These are phyloP conservation scores for Pseudomonodictys pantanalensis DNA, from an alignment of 495 filamentous ascomycete genomes.

Conservation along the genomic window DNA sequence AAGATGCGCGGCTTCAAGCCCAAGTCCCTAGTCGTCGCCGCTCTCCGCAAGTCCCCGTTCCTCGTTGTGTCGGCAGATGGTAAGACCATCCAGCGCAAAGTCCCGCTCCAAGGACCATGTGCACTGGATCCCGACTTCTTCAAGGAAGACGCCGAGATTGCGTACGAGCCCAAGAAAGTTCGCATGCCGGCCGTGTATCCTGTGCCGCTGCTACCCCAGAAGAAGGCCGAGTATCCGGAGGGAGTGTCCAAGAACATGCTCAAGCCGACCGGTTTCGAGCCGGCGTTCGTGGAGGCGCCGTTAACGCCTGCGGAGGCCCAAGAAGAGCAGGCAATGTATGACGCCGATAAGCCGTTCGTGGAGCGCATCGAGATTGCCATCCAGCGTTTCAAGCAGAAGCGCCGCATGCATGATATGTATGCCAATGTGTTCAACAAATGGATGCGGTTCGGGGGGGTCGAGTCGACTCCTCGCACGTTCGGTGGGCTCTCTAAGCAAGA, in stretches of 20 bases:
- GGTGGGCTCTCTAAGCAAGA: conserved; percentile 56
- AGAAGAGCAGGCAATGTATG: conserved; percentile 52
- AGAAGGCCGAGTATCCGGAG: conserved; percentile 17
- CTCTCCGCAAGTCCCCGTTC: conserved; percentile 35
- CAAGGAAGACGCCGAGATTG: conserved; percentile 20
- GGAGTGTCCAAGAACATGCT: conserved; percentile 31
- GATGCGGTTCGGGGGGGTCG: conserved; percentile 79
- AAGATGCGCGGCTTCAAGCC: conserved; percentile 31
- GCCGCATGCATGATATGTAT: conserved; percentile 64
- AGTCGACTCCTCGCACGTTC: conserved; percentile 63
- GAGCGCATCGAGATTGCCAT: conserved; percentile 80
- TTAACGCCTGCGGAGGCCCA: conserved; percentile 63
- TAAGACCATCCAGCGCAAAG: conserved; percentile 35
- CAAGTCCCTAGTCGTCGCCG: conserved; percentile 26
- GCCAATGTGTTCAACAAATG: conserved; percentile 72
- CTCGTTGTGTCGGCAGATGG: conserved; percentile 37
- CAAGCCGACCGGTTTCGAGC: conserved; percentile 50
- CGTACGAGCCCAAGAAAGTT: conserved; percentile 21
- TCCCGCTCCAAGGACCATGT: conserved; percentile 17
- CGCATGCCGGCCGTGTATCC: not conserved
- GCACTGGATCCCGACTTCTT: conserved; percentile 13
- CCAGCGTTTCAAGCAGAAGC: conserved; percentile 70
- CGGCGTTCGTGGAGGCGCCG: conserved; percentile 74
- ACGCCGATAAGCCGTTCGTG: conserved; percentile 37
- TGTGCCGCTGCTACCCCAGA: conserved; percentile 8